These are phyloP conservation scores for Meredithiella fracta DNA, from an alignment of 2,329 filamentous ascomycete genomes.

Conservation along the genomic window DNA sequence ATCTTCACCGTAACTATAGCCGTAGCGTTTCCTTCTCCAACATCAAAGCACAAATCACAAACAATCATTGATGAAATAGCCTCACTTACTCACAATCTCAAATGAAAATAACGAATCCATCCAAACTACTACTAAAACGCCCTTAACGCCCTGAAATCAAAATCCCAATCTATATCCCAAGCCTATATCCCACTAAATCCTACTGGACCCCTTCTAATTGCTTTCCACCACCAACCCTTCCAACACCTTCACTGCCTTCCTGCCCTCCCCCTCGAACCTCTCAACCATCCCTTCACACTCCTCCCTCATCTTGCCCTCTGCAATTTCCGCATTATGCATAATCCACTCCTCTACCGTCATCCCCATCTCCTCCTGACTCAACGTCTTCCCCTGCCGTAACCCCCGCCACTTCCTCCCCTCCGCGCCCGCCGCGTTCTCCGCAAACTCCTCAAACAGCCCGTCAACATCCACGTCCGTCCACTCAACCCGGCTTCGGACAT, in stretches of 20 bases:
- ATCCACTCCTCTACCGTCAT: conserved; percentile 97
- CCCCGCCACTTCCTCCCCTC: conserved; percentile 23
- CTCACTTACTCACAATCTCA: too few relatives aligned
- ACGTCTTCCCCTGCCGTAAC: conserved; percentile 38
- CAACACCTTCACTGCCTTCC: conserved; percentile 57
- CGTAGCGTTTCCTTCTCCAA: too few relatives aligned
- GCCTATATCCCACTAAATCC: too few relatives aligned
- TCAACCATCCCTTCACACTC: conserved; percentile 75
- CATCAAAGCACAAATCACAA: too few relatives aligned
- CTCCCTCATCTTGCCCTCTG: conserved; percentile 59
- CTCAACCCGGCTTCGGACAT: conserved; percentile 37
- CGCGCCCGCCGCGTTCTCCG: background rate
- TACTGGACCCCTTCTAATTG: background rate
- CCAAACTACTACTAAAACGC: too few relatives aligned
- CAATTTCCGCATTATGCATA: conserved; percentile 58
- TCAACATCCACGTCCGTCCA: conserved; percentile 72
- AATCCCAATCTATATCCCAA: too few relatives aligned
- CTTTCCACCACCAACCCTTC: conserved; percentile 49
- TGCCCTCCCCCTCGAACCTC: conserved; percentile 69
- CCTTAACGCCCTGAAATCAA: too few relatives aligned
- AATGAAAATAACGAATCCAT: too few relatives aligned
- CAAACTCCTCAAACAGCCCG: conserved; percentile 38
- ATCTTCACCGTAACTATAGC: too few relatives aligned
- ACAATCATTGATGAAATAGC: too few relatives aligned
- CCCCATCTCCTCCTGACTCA: conserved; percentile 61